Base-by-base conservation (phyloP, 495 filamentous ascomycete genomes). In the Terfezia claveryi region DNA sequence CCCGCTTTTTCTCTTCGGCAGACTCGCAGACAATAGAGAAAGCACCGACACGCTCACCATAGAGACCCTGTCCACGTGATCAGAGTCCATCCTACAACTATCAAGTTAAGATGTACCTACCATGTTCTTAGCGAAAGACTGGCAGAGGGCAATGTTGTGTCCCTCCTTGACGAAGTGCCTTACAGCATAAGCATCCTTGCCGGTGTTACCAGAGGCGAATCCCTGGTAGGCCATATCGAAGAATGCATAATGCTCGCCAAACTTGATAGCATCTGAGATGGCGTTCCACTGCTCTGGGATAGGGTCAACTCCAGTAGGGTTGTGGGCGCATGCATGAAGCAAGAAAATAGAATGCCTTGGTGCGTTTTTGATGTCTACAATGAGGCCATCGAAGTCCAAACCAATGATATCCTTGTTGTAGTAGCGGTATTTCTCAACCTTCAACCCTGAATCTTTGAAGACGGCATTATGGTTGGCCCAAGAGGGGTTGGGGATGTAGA, bases 191-290 rank as follows among this genome's bases (percentile, higher is more conserved):
- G 91, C 91, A 69, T 98, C 91, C 64, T 76, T 76, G 71, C 94
- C 76, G 51, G 87, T 89, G 72, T 92, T 80, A 57, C 91, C 91
- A 58, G 81, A 87, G 53, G 91, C 91, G 64, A 98, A 98, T 59
- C 91, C 91, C 72, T 98, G 89, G 76, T 98, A 98, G 57, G 91
- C 91, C 91, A 98, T 98, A 71, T 98, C 91, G 72, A 98, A 98
- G 78, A 98, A 94, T 55, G 87, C 78, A 66, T 80, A 94, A 75
- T 96, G 91, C 46, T 76, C 81, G 70, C 84, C 80, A 69, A 78
- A 76, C 79, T 93, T 93, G 64, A 95, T 77, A 56, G 81, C 89
- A 59, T 85, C 74, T 74, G 81, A 83, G 65, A 98, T 94, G 71
- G 85, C 72, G 71, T 79, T 81, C 91, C 91, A 98, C 73, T 98